phyloP scores from a whole-genome alignment of 202 grass and related monocot species.

The Panicum virgatum region DNA sequence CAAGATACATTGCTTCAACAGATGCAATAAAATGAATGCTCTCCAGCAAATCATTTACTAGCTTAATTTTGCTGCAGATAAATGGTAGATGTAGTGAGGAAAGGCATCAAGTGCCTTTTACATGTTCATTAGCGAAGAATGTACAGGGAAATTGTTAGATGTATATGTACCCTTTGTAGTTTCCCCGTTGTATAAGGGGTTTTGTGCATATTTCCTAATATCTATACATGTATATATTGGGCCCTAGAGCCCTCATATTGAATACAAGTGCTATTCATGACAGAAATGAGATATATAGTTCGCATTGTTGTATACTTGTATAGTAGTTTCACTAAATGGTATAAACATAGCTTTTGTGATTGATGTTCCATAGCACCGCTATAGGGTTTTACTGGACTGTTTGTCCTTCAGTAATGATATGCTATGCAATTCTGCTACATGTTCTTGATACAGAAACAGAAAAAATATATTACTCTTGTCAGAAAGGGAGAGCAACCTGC shows the following conservation, averaged over 20 bases:
- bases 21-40: constrained; percentile 87
- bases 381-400: background rate
- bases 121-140: background rate
- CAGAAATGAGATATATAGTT: background rate
- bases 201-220: no score
- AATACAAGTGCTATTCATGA: no score
- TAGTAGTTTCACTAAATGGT: constrained; percentile 22
- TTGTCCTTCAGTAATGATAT: background rate
- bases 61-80: constrained; percentile 72
- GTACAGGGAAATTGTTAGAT: no score
- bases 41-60: constrained; percentile 87
- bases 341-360: background rate
- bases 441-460: background rate
- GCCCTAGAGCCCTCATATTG: no score
- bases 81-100: background rate
- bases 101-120: background rate
- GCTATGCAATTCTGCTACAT: background rate
- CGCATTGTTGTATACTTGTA: background rate
- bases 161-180: no score
- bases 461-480: constrained; percentile 22
- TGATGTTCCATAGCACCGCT: background rate
- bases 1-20: constrained; percentile 95
- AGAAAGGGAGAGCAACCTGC: constrained; percentile 43
- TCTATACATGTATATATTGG: no score
- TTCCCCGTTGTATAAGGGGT: no score